Base-by-base conservation (phyloP, 352 stramenopile genomes). In the Phytophthora pinifolia region DNA sequence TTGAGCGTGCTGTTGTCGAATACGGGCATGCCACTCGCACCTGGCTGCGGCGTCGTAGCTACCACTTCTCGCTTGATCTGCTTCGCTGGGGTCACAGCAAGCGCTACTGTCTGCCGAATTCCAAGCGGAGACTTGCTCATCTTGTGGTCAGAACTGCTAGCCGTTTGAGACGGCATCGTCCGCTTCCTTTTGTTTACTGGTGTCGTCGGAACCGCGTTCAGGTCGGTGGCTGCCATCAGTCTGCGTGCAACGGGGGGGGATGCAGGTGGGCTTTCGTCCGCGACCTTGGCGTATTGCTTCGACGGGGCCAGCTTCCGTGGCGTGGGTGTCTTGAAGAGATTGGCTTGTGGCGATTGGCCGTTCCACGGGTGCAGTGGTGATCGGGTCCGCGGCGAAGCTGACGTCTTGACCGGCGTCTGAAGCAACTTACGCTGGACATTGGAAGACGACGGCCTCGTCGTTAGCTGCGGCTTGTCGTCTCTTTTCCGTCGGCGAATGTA, bases 351-450 rank as follows among this genome's bases (percentile, higher is more conserved):
- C 14, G 62, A 65, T 58, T 73, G 66, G 25, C 71, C 67, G 39
- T 79, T 83, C 67, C 68, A 74, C 8, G 62, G 70, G n/a, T 72
- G 67, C 14, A 73, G 58, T 2, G 70, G 75, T 14, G 60, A 81
- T 46, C 65, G 64, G 10, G 52, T 46, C 3, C 65, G 52, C 3
- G 46, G 53, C 9, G 46, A 54, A 8, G 38, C 13, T 36, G 54
- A 34, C 7, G 59, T 49, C 36, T 89, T 91, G 2, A 87, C 63
- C n/a, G 79, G 82, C 1, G 82, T 89, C 20, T 89, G 79, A 43
- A 92, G 53, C 18, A 92, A 54, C 62, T 89, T 92, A 9, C 82
- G 75, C 57, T 92, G 82, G 4, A 89, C 79, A 18, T 66, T 70
- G 17, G n/a, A 56, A 13, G 65, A 55, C 12, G 52, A 58, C 3